phyloP scores from a whole-genome alignment of 345 rosid genomes.

The Theobroma cacao region DNA sequence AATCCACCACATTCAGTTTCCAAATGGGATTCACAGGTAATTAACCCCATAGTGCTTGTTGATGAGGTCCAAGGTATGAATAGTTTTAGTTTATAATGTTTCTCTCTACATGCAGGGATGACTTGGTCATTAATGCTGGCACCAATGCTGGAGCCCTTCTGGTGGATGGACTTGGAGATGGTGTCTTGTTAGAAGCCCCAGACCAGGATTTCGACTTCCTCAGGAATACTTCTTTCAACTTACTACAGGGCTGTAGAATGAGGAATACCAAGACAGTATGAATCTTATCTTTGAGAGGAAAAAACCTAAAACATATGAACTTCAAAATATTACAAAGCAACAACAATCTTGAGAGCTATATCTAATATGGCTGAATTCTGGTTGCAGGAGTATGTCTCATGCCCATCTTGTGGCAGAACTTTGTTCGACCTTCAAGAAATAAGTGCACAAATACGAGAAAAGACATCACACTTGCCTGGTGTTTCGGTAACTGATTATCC shows the following conservation, averaged over 20 bases:
- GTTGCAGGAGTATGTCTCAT: constrained; percentile 86
- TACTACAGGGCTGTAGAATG: constrained; percentile 99
- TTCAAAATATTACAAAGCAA: not conserved
- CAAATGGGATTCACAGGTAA: constrained; percentile 72
- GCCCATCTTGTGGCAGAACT: constrained; percentile 98
- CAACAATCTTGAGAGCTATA: not conserved
- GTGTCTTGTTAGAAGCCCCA: constrained; percentile 77
- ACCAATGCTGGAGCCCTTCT: constrained; percentile 79
- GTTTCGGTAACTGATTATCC: constrained; percentile 61
- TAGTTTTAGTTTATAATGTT: constrained; percentile 13
- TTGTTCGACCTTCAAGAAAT: constrained; percentile 95
- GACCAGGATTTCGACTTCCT: constrained; percentile 91
- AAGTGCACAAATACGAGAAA: constrained; percentile 87
- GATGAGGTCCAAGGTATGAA: not conserved
- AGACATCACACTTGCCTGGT: constrained; percentile 95
- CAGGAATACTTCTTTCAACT: constrained; percentile 86
- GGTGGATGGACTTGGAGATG: constrained; percentile 98
- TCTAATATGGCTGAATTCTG: constrained; percentile 14
- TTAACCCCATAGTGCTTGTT: constrained; percentile 3
- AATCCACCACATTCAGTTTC: constrained; percentile 87
- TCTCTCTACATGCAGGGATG: constrained; percentile 61
- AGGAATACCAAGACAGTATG: constrained; percentile 95
- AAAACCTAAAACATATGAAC: not conserved
- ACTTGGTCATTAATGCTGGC: constrained; percentile 89
- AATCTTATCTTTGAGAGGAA: not conserved